Evolutionary conservation across 1,139 yeast species (phyloP), one percentile per base, ranked within the genome.

Genomic region (Hyphopichia pseudoburtonii): DNA sequence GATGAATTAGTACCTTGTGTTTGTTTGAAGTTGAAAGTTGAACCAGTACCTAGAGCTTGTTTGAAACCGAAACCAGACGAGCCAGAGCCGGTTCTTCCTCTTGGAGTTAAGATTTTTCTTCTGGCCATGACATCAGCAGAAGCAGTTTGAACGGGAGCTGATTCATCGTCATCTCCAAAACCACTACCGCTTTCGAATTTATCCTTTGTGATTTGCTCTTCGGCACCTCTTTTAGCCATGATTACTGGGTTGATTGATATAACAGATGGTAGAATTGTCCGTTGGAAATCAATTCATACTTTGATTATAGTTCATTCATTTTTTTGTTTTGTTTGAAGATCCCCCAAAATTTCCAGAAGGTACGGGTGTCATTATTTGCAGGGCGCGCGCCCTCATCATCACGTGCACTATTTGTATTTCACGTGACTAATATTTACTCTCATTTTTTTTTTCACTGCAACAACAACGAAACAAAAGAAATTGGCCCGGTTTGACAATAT

Each of bases 221-320:
- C 77, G 3, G 94, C 90, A 37, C 70, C 64, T 65, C 95, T 72
- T 56, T 86, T 85, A n/a, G 81, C 68, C 83, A 80, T 78, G 19
- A 14, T 45, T n/a, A n/a, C n/a, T n/a, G n/a, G n/a, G n/a, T n/a
- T n/a, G n/a, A n/a, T n/a, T n/a, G n/a, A n/a, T n/a, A n/a, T n/a
- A n/a, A n/a, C n/a, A n/a, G n/a, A n/a, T n/a, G n/a, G n/a, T n/a
- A n/a, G n/a, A n/a, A n/a, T n/a, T n/a, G n/a, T n/a, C n/a, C n/a
- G n/a, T n/a, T n/a, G n/a, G n/a, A n/a, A n/a, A n/a, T n/a, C n/a
- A n/a, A n/a, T n/a, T n/a, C 15, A 15, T 3, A 5, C 11, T 26
- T 9, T 26, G 9, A 6, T 26, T 12, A 26, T 17, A 5, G 28
- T 17, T 26, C 8, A 4, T 11, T 10, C 21, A 9, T 28, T 12